phyloP scores from a whole-genome alignment of 208 protist genomes.

The Wallacemonas sp. region DNA sequence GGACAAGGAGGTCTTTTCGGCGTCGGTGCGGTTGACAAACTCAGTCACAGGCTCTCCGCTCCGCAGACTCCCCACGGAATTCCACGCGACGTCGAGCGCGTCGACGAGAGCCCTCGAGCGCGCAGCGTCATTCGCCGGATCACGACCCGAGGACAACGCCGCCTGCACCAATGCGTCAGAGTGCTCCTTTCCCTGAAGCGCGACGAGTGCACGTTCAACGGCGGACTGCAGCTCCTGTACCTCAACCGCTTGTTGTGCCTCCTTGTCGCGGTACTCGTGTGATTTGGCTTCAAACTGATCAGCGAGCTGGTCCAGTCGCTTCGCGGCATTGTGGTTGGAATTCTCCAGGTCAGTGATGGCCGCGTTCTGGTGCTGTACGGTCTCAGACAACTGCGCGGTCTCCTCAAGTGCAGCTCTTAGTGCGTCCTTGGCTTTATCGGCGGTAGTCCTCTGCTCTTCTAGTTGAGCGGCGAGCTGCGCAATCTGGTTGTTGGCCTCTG shows the following conservation, averaged over 20 bases:
- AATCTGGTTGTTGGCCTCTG: not conserved
- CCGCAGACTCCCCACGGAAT: not conserved
- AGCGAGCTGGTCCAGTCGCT: constrained; percentile 2
- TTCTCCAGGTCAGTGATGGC: not conserved
- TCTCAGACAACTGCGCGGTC: not conserved
- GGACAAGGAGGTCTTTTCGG: not conserved
- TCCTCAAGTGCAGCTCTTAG: constrained; percentile 4
- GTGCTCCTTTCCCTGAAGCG: not conserved
- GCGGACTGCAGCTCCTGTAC: not conserved
- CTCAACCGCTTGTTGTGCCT: constrained; percentile 3
- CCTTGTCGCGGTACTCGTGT: not conserved
- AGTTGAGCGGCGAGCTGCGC: constrained; percentile 2
- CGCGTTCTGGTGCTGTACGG: not conserved
- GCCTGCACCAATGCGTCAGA: not conserved
- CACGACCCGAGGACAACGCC: not conserved
- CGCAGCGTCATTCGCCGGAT: not conserved
- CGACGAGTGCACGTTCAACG: not conserved
- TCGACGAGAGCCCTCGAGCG: constrained; percentile 1
- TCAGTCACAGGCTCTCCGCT: not conserved
- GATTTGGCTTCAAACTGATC: constrained; percentile 4
- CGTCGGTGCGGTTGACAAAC: not conserved
- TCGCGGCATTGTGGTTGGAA: not conserved
- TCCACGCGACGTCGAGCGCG: not conserved
- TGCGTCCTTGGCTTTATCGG: not conserved
- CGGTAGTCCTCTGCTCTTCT: not conserved